phyloP scores from a whole-genome alignment of 2,329 filamentous ascomycete species.

The Penicillium janthinellum region DNA sequence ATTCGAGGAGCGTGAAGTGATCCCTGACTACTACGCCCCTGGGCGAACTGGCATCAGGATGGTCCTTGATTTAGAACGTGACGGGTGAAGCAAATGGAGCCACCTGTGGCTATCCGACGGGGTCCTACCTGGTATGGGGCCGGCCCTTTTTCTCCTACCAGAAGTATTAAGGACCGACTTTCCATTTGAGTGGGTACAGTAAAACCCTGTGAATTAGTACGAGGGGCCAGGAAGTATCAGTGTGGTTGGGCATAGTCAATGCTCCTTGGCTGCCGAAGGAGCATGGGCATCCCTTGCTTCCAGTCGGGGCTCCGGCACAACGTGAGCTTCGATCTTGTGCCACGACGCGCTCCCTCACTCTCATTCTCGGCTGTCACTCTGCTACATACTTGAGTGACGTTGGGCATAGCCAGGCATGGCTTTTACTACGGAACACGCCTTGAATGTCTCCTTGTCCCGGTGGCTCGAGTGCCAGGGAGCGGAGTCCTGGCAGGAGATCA shows the following conservation, averaged over 20 bases:
- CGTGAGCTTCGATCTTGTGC: conserved; percentile 28
- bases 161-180: conserved; percentile 7
- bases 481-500: conserved; percentile 26
- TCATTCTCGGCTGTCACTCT: conserved; percentile 32
- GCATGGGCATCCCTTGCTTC: conserved; percentile 38
- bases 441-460: conserved; percentile 40
- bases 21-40: conserved; percentile 54
- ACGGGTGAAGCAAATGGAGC: conserved; percentile 24
- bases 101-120: conserved; percentile 24
- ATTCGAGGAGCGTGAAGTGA: conserved; percentile 50
- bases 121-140: background rate
- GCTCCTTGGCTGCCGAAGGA: conserved; percentile 27
- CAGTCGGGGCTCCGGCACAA: conserved; percentile 26
- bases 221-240: conserved; percentile 22
- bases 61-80: conserved; percentile 39
- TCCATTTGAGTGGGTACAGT: conserved; percentile 6
- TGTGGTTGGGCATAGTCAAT: conserved; percentile 25
- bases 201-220: conserved; percentile 20
- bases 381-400: conserved; percentile 41
- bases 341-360: conserved; percentile 23
- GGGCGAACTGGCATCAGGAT: conserved; percentile 52
- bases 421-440: conserved; percentile 37
- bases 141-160: conserved; percentile 1
- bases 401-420: conserved; percentile 44
- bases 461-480: conserved; percentile 29